Base-by-base conservation (phyloP, 306 rosid species). In the Gleditsia sinensis region DNA sequence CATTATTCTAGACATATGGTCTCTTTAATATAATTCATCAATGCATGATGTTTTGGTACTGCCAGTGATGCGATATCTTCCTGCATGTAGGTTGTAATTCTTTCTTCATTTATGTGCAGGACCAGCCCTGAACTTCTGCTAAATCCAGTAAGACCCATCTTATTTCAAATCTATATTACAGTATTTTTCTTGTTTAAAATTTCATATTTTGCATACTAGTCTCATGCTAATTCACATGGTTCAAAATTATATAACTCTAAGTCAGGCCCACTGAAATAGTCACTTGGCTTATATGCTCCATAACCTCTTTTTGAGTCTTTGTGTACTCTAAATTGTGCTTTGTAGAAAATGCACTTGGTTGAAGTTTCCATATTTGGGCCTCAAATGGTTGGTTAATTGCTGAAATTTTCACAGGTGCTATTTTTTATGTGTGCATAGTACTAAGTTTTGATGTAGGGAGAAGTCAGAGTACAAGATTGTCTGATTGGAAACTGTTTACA, bases 111-210 rank as follows among this genome's bases (percentile, higher is more conserved):
- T 64, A 49, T 76, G 64, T 90, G 87, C 95, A 94, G 98, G 93
- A 90, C 96, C 63, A 92, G 97, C 77, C 82, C 86, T 25, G 99
- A 94, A 73, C 96, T 92, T 55, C 87, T 94, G 49, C 90, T 94
- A 56, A 94, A 94, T 86, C 89, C 97, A 1, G 97, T 94, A 88
- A 88, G 92, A 79, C 58, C 67, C 66, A 45, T 82, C 7, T 64
- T 63, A 19, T 72, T 63, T 59, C 46, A 33, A 66, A 42, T 56
- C 74, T 61, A 33, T 39, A 3, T 45, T 14, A 46, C 5, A 28
- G 70, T 61, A 30, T 58, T 9, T 33, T 68, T 59, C 16, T 0
- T 10, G 12, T 42, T 10, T 11, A 12, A 21, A 0, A 33, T 69
- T 46, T 28, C 19, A 24, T 23, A n/a, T 12, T 48, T 61, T 48